Base-by-base conservation (phyloP, 2,329 filamentous ascomycete genomes). In the Onygena corvina region DNA sequence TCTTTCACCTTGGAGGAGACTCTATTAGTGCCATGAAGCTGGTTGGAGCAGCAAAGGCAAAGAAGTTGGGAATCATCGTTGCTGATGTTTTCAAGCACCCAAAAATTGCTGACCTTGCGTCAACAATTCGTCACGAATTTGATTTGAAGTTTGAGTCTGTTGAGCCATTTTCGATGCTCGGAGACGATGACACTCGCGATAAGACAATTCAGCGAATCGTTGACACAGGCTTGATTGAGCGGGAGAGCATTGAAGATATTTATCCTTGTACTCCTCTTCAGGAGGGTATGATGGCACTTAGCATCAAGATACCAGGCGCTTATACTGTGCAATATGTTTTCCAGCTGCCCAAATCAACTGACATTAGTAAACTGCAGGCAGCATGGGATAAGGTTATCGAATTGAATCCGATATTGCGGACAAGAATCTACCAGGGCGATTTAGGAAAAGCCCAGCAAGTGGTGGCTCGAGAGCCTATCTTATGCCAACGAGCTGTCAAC, bases 241-340 rank as follows among this genome's bases (percentile, higher is more conserved):
- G 27, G 18, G 40, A 52, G 1, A 20, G 47, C 3, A 50, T 64
- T 48, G 58, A 61, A 25, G 61, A 64, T 49, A 56, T 63, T 11
- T 63, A 61, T 45, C 61, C 61, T 3, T 62, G 59, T 47, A 62
- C 59, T 9, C 59, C 66, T 2, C 57, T 70, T 0, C 68, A 71
- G 50, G 66, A 69, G 57, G 68, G 64, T 4, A 58, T 70, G 4
- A 52, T 69, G 44, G 64, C 67, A 0, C 59, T 70, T 14, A 66
- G 65, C 1, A 59, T 61, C 25, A 65, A 64, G 53, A 56, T 64
- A 36, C 57, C 59, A 9, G 65, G 63, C 14, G 63, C 67, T 4
- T 71, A 71, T 48, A 60, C 68, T 23, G 65, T 64, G 8, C 66
- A 69, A 42, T 61, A 65, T 40, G 54, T 68, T 4, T 55, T 65